phyloP scores from a whole-genome alignment of 2,329 filamentous ascomycete species.

The Fusarium chuoi region DNA sequence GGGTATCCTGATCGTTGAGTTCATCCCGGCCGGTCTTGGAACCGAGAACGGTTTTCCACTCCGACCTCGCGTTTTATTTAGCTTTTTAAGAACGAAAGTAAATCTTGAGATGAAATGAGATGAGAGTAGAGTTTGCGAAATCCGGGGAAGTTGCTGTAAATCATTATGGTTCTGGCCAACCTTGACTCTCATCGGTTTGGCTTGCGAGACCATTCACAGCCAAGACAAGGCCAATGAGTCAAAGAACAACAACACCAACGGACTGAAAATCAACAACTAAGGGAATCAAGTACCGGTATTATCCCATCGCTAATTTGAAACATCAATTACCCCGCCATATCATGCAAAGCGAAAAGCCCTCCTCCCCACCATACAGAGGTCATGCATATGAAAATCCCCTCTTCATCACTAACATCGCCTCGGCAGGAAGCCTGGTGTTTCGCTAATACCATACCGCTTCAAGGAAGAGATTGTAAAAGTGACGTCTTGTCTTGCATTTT shows the following conservation, averaged over 20 bases:
- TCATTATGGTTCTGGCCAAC: background rate
- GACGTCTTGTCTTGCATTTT: conserved; percentile 7
- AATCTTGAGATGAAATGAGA: background rate
- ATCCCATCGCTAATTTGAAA: background rate
- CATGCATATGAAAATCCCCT: conserved; percentile 3
- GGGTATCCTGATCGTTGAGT: conserved; percentile 35
- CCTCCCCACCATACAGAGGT: conserved; percentile 10
- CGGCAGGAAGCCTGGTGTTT: conserved; percentile 7
- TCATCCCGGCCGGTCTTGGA: conserved; percentile 8
- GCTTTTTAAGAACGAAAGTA: background rate
- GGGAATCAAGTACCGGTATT: background rate
- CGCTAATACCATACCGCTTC: background rate
- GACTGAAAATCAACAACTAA: background rate
- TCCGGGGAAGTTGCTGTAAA: background rate
- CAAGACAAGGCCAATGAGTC: background rate
- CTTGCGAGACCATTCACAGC: background rate
- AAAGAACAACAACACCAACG: background rate
- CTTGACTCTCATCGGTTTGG: background rate
- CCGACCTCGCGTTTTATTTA: background rate
- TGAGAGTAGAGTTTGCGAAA: background rate
- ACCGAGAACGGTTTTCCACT: background rate
- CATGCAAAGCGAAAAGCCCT: conserved; percentile 4
- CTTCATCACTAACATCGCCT: conserved; percentile 16
- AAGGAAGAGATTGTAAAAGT: conserved; percentile 26
- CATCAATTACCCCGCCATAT: conserved; percentile 19